Conservation (phyloP, 2,329 filamentous ascomycete genomes). For the Fusarium secorum region DNA sequence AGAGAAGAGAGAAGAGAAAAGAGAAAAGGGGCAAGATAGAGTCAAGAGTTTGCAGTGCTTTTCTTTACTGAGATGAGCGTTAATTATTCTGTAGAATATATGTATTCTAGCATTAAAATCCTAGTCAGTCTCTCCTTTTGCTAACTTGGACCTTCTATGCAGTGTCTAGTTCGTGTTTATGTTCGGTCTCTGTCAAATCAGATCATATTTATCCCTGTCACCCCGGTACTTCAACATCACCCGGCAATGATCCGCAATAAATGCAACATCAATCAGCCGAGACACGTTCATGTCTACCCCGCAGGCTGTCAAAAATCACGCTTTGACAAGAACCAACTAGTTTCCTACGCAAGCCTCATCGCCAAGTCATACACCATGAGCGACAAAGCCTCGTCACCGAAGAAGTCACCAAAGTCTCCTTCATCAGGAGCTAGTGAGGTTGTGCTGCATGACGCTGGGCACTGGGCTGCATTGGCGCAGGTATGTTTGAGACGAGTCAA, state of each 20-base stretch:
- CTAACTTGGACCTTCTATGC: neutral
- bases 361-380: neutral
- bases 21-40: neutral
- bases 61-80: rapidly evolving
- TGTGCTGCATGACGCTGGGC: neutral
- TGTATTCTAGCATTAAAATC: rapidly evolving
- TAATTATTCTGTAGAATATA: neutral
- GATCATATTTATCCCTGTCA: neutral
- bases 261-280: neutral
- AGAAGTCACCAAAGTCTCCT: slow-evolving; percentile 7
- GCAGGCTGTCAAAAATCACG: neutral
- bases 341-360: neutral
- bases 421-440: neutral
- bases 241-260: neutral
- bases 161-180: neutral
- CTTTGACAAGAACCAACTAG: neutral
- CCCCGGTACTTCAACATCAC: neutral
- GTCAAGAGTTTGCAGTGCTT: rapidly evolving
- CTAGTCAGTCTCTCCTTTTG: neutral
- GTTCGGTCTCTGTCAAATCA: neutral
- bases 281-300: neutral
- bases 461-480: neutral
- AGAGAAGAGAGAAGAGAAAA: neutral
- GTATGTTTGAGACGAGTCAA: neutral
- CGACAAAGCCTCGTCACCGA: neutral